Conservation (phyloP, 2,329 filamentous ascomycete genomes). For the Xenosphaeropsis pyriputrescens region DNA sequence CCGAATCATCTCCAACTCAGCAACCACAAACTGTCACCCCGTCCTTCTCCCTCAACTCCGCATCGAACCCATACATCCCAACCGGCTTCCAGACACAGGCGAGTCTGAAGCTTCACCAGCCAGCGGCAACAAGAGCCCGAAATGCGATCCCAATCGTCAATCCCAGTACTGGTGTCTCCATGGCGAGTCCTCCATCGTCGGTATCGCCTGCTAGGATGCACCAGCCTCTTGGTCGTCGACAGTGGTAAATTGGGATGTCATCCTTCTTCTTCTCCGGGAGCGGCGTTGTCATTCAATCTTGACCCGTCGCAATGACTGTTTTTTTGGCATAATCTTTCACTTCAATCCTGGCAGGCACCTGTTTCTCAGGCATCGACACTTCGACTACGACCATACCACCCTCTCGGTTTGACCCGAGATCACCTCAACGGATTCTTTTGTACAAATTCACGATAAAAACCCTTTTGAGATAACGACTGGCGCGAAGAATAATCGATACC, state of each 20-base stretch:
- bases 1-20: slow-evolving; percentile 80
- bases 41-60: slow-evolving; percentile 56
- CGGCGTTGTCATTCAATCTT: slow-evolving; percentile 6
- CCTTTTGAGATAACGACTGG: slow-evolving; percentile 17
- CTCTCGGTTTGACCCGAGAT: slow-evolving; percentile 11
- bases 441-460: slow-evolving; percentile 14
- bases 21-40: slow-evolving; percentile 69
- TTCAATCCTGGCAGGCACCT: slow-evolving; percentile 14
- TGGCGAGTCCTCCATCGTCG: slow-evolving; percentile 75
- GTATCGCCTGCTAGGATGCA: slow-evolving; percentile 49
- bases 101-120: slow-evolving; percentile 77
- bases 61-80: slow-evolving; percentile 51
- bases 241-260: slow-evolving; percentile 14
- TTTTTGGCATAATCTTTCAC: slow-evolving; percentile 14
- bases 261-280: slow-evolving; percentile 9
- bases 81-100: slow-evolving; percentile 52
- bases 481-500: slow-evolving; percentile 16
- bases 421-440: slow-evolving; percentile 18
- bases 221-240: slow-evolving; percentile 12
- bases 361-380: slow-evolving; percentile 15
- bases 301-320: slow-evolving; percentile 12
- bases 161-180: slow-evolving; percentile 74
- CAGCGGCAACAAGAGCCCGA: slow-evolving; percentile 72
- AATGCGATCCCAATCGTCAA: slow-evolving; percentile 98
- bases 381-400: slow-evolving; percentile 4